Evolutionary conservation across 208 protist genomes (phyloP).

Genomic region (Wallacemonas sp.): DNA sequence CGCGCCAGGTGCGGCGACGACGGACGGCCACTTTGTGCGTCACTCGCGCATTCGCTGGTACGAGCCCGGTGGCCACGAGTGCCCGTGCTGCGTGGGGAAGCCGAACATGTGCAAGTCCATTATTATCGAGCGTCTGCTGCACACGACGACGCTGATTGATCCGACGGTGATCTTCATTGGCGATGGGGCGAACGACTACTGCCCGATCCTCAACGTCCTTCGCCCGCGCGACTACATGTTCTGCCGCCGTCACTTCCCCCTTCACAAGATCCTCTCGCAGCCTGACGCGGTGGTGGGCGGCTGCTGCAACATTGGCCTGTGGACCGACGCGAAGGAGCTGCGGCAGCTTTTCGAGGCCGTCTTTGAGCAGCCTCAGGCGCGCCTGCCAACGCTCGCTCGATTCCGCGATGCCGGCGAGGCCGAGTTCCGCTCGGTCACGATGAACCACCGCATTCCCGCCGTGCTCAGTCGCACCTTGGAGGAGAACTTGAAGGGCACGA

Average conservation of each 20-base stretch:
- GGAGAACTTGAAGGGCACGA: slow-evolving; percentile 32
- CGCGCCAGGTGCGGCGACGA: not conserved
- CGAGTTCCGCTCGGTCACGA: slow-evolving; percentile 80
- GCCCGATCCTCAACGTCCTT: slow-evolving; percentile 76
- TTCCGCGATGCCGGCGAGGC: slow-evolving; percentile 59
- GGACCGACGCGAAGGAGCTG: slow-evolving; percentile 67
- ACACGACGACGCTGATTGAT: slow-evolving; percentile 77
- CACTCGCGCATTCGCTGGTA: slow-evolving; percentile 76
- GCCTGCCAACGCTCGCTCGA: slow-evolving; percentile 78
- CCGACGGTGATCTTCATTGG: slow-evolving; percentile 88
- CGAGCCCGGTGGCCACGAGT: slow-evolving; percentile 71
- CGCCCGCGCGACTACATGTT: slow-evolving; percentile 84
- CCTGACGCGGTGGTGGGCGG: slow-evolving; percentile 36
- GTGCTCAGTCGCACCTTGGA: slow-evolving; percentile 56
- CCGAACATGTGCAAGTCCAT: slow-evolving; percentile 89
- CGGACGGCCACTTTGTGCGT: slow-evolving; percentile 19
- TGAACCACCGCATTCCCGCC: slow-evolving; percentile 57
- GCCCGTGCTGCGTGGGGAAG: slow-evolving; percentile 56
- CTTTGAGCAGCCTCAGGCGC: slow-evolving; percentile 26
- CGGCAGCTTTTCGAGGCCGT: slow-evolving; percentile 50
- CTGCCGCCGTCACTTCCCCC: slow-evolving; percentile 56
- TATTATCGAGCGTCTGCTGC: slow-evolving; percentile 75
- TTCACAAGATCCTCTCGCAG: slow-evolving; percentile 54
- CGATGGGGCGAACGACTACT: slow-evolving; percentile 87
- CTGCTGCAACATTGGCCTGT: slow-evolving; percentile 79